Evolutionary conservation across 164 flowering plant species (phyloP), one percentile per base, ranked within the genome.

Genomic region (Chimonanthus salicifolius): DNA sequence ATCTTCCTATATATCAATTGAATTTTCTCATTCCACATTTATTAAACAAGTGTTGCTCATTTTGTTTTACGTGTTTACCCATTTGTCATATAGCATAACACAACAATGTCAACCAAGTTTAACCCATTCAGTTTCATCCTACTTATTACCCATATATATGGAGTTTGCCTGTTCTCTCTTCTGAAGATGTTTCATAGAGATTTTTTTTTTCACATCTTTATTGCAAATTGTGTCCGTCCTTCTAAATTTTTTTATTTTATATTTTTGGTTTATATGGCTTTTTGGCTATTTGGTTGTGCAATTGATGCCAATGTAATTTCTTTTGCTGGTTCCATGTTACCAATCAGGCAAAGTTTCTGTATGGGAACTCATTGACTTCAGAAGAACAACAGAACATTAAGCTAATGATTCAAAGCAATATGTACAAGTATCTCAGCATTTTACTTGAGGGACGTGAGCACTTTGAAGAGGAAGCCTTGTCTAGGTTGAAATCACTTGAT

Each of bases 381-480:
- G 97, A 91, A 71, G 99, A 95, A 74, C 80, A 83, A 70, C 90
- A 87, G 78, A 90, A 91, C 66, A 89, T 95, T 46, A 95, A 90
- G 84, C 78, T 95, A 73, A 93, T 93, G 98, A 90, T 95, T 45
- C 99, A 95, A 78, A 95, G 99, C 84, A 95, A 92, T 78, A 86
- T 95, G 89, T 95, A 95, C 80, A 91, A 84, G 77, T 95, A 95
- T 81, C 91, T 93, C 54, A 93, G 99, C 83, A 87, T 93, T 80
- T 83, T 95, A 74, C 93, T 95, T 50, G 99, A 95, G 81, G 99
- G 92, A 51, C 86, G 99, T 49, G 99, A 93, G 80, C 90, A 92
- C 70, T 93, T 95, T 84, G 99, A 95, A 83, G 99, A 94, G 84
- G 99, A 91, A 77, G 90, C 87, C 7, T 20, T 87, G 62, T 74